Percentiles rank a stretch among this genome's conserved stretches.
phyloP scores from a whole-genome alignment of 768 basidiomycete species.

The Heimioporus sp. region DNA sequence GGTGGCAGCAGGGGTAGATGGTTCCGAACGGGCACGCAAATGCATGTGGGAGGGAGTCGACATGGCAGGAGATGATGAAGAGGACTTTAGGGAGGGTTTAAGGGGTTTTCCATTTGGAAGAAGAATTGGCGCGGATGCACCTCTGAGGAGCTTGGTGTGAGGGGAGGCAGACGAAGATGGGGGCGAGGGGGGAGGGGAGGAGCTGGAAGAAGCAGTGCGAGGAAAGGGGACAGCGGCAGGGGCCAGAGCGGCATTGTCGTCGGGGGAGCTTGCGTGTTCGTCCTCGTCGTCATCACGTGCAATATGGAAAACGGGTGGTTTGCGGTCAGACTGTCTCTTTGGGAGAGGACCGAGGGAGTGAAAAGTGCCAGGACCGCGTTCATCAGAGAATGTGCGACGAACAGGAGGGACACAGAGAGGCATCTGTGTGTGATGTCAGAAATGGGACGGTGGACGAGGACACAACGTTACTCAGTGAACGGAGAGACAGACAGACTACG shows the following conservation, averaged over 20 bases:
- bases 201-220: too few relatives aligned
- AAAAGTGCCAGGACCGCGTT: conserved; percentile 48
- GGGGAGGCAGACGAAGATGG: conserved; percentile 2
- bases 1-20: conserved; percentile 51
- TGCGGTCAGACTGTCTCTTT: conserved; percentile 29
- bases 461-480: too few relatives aligned
- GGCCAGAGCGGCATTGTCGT: conserved; percentile 9
- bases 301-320: conserved; percentile 19
- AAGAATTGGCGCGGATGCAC: conserved; percentile 41
- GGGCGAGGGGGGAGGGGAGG: conserved; percentile 21
- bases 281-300: conserved; percentile 26
- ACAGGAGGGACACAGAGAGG: conserved; percentile 1
- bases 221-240: conserved; percentile 41
- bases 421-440: conserved; percentile 19
- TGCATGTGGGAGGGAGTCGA: conserved; percentile 8
- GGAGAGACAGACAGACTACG: neutral
- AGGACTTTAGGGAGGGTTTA: conserved; percentile 77
- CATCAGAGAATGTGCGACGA: conserved; percentile 35
- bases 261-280: conserved; percentile 12
- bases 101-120: conserved; percentile 82
- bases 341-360: conserved; percentile 47
- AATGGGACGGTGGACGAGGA: neutral
- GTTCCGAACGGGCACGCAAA: conserved; percentile 51
- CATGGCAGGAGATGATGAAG: conserved; percentile 18
- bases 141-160: conserved; percentile 29